Conservation (phyloP, 768 basidiomycete species). For the Amanita subjunquillea region DNA sequence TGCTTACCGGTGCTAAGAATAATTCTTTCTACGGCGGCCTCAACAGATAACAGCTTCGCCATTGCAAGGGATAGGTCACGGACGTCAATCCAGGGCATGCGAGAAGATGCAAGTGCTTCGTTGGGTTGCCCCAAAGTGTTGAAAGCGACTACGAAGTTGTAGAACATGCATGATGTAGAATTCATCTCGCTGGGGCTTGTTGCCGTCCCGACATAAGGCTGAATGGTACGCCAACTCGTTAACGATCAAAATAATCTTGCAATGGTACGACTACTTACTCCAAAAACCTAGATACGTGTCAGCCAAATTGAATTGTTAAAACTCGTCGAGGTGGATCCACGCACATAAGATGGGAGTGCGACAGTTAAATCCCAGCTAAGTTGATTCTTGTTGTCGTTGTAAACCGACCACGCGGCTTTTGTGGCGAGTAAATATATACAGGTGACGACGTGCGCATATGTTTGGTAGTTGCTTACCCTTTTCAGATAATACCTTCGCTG, state of each 20-base stretch:
- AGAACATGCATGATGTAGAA: constrained; percentile 22
- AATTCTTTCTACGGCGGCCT: constrained; percentile 34
- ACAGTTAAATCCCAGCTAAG: constrained; percentile 41
- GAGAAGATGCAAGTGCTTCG: constrained; percentile 8
- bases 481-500: constrained; percentile 63
- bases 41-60: constrained; percentile 30
- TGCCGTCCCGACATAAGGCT: constrained; percentile 33
- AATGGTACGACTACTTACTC: constrained; percentile 1
- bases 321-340: neutral
- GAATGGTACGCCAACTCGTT: neutral
- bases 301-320: neutral
- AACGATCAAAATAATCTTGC: too few relatives aligned
- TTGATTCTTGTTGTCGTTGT: constrained; percentile 12
- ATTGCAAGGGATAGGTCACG: constrained; percentile 44
- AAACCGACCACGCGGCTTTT: constrained; percentile 33
- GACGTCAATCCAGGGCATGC: constrained; percentile 28
- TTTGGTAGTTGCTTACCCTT: constrained; percentile 21
- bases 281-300: constrained; percentile 17
- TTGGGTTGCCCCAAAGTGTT: constrained; percentile 7
- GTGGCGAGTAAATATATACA: neutral
- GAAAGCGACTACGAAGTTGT: constrained; percentile 15
- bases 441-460: too few relatives aligned
- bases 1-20: constrained; percentile 23
- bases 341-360: constrained; percentile 44
- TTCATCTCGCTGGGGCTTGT: constrained; percentile 23